Conservation (phyloP, 2,329 filamentous ascomycete genomes). For the Leptographium radiaticola region DNA sequence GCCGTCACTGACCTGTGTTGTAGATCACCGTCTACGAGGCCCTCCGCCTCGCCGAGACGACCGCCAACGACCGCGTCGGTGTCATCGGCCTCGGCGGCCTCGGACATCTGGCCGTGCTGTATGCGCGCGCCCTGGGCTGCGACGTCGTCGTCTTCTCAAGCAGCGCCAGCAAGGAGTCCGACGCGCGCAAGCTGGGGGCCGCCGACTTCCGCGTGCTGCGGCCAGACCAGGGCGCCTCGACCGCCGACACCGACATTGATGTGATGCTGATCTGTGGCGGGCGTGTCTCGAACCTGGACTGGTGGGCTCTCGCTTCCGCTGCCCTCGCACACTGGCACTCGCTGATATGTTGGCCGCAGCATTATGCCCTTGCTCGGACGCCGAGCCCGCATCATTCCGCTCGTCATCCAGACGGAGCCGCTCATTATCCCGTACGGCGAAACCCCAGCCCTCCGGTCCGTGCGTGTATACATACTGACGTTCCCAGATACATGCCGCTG, state of each 20-base stretch:
- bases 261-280: constrained; percentile 19
- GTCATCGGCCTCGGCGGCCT: constrained; percentile 40
- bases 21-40: constrained; percentile 23
- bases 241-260: constrained; percentile 37
- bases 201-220: constrained; percentile 19
- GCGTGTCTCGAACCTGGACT: background rate
- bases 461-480: background rate
- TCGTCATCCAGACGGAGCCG: constrained; percentile 3
- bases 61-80: constrained; percentile 18
- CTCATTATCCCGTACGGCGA: constrained; percentile 1
- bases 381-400: constrained; percentile 2
- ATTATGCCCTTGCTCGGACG: constrained; percentile 3
- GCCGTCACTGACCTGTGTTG: background rate
- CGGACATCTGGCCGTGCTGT: constrained; percentile 50
- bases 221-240: constrained; percentile 13
- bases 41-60: constrained; percentile 14
- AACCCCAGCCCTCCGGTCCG: background rate
- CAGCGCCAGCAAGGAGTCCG: constrained; percentile 2
- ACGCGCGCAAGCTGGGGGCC: constrained; percentile 7
- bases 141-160: constrained; percentile 8
- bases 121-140: constrained; percentile 26
- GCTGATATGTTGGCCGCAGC: background rate
- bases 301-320: background rate
- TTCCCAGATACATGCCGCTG: constrained; percentile 19
- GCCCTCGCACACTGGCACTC: background rate